Conservation (phyloP, 2,329 filamentous ascomycete species). For the Juglanconis oblonga region DNA sequence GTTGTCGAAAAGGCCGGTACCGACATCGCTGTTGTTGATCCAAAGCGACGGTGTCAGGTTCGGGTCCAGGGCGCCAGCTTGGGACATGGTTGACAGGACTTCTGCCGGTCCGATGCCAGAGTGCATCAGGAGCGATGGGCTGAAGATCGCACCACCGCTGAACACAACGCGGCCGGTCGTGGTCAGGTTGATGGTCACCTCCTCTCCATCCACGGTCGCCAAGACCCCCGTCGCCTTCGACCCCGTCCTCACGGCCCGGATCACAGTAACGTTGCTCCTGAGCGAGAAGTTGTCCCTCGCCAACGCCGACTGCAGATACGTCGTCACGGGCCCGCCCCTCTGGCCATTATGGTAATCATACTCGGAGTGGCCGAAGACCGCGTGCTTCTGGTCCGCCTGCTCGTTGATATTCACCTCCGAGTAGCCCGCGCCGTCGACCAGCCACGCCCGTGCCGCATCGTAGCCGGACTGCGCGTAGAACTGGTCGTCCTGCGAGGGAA, state of each 20-base stretch:
- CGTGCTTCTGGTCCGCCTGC: constrained; percentile 61
- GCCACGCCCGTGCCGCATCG: constrained; percentile 48
- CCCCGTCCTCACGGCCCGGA: constrained; percentile 60
- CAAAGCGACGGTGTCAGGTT: constrained; percentile 34
- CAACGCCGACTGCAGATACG: constrained; percentile 65
- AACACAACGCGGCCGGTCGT: constrained; percentile 34
- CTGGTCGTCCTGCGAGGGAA: constrained; percentile 63
- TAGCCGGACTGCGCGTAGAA: constrained; percentile 62
- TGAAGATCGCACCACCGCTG: constrained; percentile 33
- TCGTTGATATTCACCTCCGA: constrained; percentile 54
- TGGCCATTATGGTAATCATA: constrained; percentile 68
- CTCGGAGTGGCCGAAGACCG: constrained; percentile 59
- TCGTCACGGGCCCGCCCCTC: constrained; percentile 66
- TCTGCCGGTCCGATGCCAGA: constrained; percentile 35
- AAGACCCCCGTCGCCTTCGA: constrained; percentile 60
- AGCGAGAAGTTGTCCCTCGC: constrained; percentile 63
- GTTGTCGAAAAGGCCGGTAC: constrained; percentile 52
- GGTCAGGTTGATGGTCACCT: constrained; percentile 28
- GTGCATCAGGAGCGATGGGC: constrained; percentile 34
- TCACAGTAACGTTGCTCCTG: constrained; percentile 62
- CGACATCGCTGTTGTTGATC: constrained; percentile 48
- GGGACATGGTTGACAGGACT: constrained; percentile 17
- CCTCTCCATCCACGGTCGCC: constrained; percentile 40
- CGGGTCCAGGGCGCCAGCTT: constrained; percentile 16
- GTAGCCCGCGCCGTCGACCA: constrained; percentile 59